Base-by-base conservation (phyloP, 2,329 filamentous ascomycete genomes). In the Penicillium italicum region DNA sequence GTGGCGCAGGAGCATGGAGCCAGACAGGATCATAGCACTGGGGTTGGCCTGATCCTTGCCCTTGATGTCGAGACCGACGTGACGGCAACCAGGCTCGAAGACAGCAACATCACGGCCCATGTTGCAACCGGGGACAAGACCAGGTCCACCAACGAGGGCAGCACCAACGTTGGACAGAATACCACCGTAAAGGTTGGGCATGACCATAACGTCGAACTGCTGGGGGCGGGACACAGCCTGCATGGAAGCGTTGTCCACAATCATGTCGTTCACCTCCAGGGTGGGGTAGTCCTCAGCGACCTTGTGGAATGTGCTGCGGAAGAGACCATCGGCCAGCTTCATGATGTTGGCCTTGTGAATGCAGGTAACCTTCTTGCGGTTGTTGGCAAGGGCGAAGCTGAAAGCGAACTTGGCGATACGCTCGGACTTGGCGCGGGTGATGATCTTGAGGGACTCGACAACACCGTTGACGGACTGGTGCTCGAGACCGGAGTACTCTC, bases 301-400 rank as follows among this genome's bases (percentile, higher is more conserved):
- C 71, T 87, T 84, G 82, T 96, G 91, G 84, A 97, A 95, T 67
- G 94, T 97, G 81, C 87, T 93, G 76, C 94, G 89, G 90, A 99
- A 99, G 55, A 99, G 89, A 79, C 94, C 94, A 69, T 99, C 94
- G 76, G 92, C 93, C 57, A 99, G 85, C 85, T 99, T 99, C 94
- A 99, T 99, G 82, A 99, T 99, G 85, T 99, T 99, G 80, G 94
- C 94, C 85, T 99, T 99, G 88, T 99, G 94, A 75, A 99, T 97
- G 82, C 93, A 97, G 66, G 94, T 97, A 56, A 99, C 91, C 89
- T 97, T 97, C 84, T 95, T 93, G 75, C 94, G 87, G 85, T 95
- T 93, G 85, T 99, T 99, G 78, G 94, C 94, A 56, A 97, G 88
- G 57, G 94, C 94, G 73, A 99, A 99, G 74, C 89, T 88, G 77